Evolutionary conservation across 2,329 filamentous ascomycete species (phyloP), one percentile per base, ranked within the genome.

Genomic region (Cytospora schulzeri): DNA sequence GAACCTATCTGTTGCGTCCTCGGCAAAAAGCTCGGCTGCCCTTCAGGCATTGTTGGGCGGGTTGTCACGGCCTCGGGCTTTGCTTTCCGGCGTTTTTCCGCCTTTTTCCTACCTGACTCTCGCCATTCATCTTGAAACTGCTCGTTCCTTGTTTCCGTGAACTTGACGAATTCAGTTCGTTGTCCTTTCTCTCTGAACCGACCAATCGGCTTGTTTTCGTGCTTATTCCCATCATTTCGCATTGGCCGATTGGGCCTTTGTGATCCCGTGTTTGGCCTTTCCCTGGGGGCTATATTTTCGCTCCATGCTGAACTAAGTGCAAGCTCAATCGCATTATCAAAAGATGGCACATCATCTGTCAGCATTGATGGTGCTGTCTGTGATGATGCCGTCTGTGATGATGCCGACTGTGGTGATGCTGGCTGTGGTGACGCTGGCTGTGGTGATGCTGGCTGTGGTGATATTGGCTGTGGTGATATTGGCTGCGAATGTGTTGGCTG

Each of bases 1-100:
- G 9, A 53, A 17, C 52, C 28, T 11, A 62, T 28, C 38, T 62
- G 29, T 14, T 62, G 52, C 17, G 60, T 62, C 4, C 17, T 56
- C 5, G 60, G 60, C 22, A 62, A 19, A 35, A 29, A 62, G 28
- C 11, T 41, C 38, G 52, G 26, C 19, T 3, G 9, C 14, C 52
- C 28, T 17, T 8, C 15, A 9, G 41, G 28, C 41, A 1, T 50
- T 35, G 5, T 19, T 33, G 29, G n/a, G 14, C 45, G 45, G 9
- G n/a, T 12, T 12, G 45, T 22, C n/a, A 48, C n/a, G 9, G 45
- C 45, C 8, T 24, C 45, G 9, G 45, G 45, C n/a, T 14, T 8
- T 12, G 45, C 45, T 14, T 28, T 24, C 28, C 28, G n/a, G 22
- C 17, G 28, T 22, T 15, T n/a, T 17, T 11, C n/a, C 50, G n/a